Evolutionary conservation across 2,329 filamentous ascomycete species (phyloP).

Genomic region (Colletotrichum graminicola): DNA sequence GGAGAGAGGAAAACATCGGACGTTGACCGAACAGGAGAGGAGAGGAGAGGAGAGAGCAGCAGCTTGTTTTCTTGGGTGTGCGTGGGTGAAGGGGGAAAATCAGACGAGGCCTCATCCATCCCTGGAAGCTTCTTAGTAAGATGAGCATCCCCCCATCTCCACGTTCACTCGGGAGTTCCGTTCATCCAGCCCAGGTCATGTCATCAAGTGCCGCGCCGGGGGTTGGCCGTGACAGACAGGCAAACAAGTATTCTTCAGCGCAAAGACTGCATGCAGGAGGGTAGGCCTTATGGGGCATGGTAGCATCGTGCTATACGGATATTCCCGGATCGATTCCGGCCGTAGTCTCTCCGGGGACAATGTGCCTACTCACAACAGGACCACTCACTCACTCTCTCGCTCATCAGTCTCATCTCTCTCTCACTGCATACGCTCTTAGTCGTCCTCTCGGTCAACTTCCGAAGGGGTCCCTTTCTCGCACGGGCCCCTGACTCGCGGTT

Average conservation of each 20-base stretch:
- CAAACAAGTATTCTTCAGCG: background rate
- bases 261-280: background rate
- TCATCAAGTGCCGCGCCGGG: conserved; percentile 4
- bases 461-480: background rate
- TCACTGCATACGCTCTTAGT: background rate
- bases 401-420: conserved; percentile 8
- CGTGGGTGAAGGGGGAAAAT: background rate
- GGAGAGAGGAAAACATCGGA: conserved; percentile 26
- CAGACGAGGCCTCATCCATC: background rate
- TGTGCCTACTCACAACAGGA: background rate
- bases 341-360: background rate
- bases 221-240: conserved; percentile 8
- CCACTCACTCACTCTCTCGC: conserved; percentile 3
- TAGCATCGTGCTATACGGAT: background rate
- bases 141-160: conserved; percentile 1
- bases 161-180: conserved; percentile 31
- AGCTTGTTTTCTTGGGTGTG: too few relatives aligned
- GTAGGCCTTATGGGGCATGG: background rate
- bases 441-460: conserved; percentile 41
- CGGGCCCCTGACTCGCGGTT: conserved; percentile 36
- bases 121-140: conserved; percentile 29
- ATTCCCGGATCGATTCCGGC: conserved; percentile 22
- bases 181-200: conserved; percentile 28
- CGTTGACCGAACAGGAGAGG: conserved; percentile 34
- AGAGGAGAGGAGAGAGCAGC: background rate